Evolutionary conservation across 225 moss, liverwort and hornwort species (phyloP).

Genomic region (Neckera pumila): DNA sequence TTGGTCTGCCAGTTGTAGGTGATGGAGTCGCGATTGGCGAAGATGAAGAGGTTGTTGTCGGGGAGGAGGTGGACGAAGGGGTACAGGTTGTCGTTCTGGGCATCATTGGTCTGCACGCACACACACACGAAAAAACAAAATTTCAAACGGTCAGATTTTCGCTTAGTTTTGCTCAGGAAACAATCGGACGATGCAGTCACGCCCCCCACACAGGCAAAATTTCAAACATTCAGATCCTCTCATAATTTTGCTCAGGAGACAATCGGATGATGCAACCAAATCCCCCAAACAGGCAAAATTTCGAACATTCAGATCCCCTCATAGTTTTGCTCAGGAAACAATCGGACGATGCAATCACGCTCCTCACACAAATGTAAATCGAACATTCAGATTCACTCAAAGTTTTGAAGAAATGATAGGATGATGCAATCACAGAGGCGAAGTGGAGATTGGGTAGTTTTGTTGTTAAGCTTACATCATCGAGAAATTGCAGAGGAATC

Average conservation of each 20-base stretch:
- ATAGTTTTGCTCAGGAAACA: background rate
- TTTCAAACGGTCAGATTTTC: background rate
- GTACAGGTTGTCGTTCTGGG: slow-evolving; percentile 49
- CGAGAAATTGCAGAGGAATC: background rate
- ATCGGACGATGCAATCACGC: background rate
- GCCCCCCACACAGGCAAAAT: background rate
- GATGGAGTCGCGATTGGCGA: slow-evolving; percentile 40
- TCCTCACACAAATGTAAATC: too few species aligned
- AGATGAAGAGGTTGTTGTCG: slow-evolving; percentile 36
- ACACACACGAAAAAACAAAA: background rate
- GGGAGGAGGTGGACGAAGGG: slow-evolving; percentile 46
- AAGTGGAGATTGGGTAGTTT: background rate
- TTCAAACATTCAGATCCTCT: background rate
- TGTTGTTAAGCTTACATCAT: background rate
- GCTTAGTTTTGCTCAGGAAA: background rate
- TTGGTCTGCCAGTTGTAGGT: slow-evolving; percentile 24
- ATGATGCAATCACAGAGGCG: background rate
- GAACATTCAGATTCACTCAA: background rate
- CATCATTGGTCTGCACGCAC: slow-evolving; percentile 22
- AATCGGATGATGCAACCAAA: background rate
- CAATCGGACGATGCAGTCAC: too few species aligned
- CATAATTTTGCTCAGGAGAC: background rate
- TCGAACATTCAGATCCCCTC: background rate
- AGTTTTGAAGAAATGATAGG: background rate
- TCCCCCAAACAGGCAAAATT: background rate